Conservation (phyloP, 495 filamentous ascomycete genomes). For the Chaetomium tenue region DNA sequence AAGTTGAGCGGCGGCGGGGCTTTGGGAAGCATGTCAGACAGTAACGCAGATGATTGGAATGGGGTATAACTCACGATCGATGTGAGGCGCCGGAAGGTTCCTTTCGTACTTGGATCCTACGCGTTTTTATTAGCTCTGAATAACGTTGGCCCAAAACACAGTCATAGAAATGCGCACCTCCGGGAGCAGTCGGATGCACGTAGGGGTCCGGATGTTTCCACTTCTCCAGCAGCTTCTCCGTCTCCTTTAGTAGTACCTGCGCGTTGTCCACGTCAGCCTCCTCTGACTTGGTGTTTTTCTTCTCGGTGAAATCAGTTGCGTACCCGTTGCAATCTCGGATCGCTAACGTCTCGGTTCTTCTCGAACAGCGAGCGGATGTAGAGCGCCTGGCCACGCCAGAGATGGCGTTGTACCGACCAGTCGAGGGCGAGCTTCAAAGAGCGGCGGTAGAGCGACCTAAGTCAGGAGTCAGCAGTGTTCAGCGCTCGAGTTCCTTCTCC, state of each 20-base stretch:
- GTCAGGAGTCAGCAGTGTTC: conserved; percentile 18
- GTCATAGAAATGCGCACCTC: conserved; percentile 61
- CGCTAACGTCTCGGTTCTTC: conserved; percentile 79
- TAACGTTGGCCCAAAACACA: background rate
- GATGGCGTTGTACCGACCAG: conserved; percentile 84
- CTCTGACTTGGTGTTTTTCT: background rate
- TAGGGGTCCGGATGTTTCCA: conserved; percentile 99
- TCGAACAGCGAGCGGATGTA: conserved; percentile 97
- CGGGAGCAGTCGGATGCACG: conserved; percentile 80
- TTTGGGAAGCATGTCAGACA: conserved; percentile 25
- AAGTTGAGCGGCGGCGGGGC: conserved; percentile 49
- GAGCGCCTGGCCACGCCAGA: conserved; percentile 93
- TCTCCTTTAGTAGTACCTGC: conserved; percentile 77
- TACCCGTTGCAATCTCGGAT: conserved; percentile 87
- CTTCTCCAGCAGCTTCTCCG: conserved; percentile 80
- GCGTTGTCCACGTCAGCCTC: conserved; percentile 5
- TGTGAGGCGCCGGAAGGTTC: conserved; percentile 75
- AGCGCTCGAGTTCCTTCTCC: background rate
- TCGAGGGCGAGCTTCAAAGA: conserved; percentile 89
- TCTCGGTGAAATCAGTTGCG: conserved; percentile 18
- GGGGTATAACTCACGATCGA: conserved; percentile 65
- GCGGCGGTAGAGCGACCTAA: conserved; percentile 87
- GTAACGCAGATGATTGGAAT: background rate
- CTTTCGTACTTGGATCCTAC: conserved; percentile 93
- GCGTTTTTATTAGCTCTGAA: conserved; percentile 31